Percentiles rank a stretch among this genome's conserved stretches.
Conservation (phyloP, 495 filamentous ascomycete species). For the Aspergillus asperescens region DNA sequence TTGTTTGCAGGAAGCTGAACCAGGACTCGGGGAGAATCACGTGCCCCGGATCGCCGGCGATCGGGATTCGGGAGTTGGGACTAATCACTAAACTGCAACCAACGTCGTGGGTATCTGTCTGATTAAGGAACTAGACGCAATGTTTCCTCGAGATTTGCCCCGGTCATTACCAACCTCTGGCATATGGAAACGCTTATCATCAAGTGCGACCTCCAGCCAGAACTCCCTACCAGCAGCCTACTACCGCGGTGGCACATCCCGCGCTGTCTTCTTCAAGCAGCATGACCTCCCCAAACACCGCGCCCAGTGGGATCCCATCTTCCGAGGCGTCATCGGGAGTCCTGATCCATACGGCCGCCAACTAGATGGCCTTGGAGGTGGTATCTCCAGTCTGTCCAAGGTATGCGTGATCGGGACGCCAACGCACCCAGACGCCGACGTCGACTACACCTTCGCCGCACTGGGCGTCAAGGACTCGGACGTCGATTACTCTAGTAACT, state of each 20-base stretch:
- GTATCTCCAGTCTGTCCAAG: constrained; percentile 65
- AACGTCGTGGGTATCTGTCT: too few species aligned
- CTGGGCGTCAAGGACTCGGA: constrained; percentile 54
- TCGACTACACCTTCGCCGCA: constrained; percentile 70
- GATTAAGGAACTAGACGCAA: too few species aligned
- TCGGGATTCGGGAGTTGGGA: too few species aligned
- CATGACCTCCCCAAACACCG: constrained; percentile 45
- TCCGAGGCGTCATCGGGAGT: constrained; percentile 58
- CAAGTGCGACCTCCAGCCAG: constrained; percentile 17
- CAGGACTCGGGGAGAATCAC: too few species aligned
- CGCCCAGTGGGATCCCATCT: constrained; percentile 51
- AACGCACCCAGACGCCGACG: constrained; percentile 47
- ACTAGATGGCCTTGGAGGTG: constrained; percentile 67
- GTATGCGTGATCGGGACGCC: constrained; percentile 57
- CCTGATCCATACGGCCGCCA: constrained; percentile 66
- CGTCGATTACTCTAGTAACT: constrained; percentile 65
- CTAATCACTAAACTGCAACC: too few species aligned
- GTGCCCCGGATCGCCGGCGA: too few species aligned
- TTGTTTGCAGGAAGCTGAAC: too few species aligned
- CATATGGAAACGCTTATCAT: background rate
- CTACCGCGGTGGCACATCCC: constrained; percentile 69
- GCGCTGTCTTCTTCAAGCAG: constrained; percentile 57
- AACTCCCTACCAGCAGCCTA: constrained; percentile 57
- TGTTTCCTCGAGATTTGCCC: background rate
- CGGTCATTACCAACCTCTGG: background rate